Conservation (phyloP, 371 early-diverging fungal species). For the Mortierella sp. region DNA sequence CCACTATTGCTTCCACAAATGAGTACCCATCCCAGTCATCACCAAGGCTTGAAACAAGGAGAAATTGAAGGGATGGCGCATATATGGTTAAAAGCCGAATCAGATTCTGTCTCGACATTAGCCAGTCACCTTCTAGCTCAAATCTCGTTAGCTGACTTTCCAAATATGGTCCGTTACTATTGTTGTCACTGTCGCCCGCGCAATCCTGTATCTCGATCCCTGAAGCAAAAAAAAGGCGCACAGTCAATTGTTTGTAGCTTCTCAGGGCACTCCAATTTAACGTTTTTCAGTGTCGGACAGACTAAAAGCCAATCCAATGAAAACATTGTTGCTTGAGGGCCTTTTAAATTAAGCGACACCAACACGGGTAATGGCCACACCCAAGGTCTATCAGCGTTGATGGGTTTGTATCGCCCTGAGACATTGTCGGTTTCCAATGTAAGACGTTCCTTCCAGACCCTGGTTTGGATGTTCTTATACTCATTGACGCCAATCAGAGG, state of each 20-base stretch:
- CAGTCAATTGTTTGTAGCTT: not conserved
- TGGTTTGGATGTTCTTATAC: not conserved
- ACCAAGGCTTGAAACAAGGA: not conserved
- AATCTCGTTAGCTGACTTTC: not conserved
- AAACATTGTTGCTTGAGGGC: slow-evolving; percentile 1
- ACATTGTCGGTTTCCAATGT: not conserved
- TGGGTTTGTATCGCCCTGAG: not conserved
- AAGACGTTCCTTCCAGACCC: not conserved
- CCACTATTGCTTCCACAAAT: not conserved
- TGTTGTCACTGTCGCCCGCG: not conserved
- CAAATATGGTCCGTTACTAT: not conserved
- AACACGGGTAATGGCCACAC: not conserved
- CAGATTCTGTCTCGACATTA: not conserved
- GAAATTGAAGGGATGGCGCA: not conserved
- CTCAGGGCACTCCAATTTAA: not conserved
- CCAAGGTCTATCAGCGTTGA: not conserved
- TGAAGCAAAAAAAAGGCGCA: not conserved
- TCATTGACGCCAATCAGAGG: not conserved
- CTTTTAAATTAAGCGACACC: not conserved
- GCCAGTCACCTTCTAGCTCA: not conserved
- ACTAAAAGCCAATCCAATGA: slow-evolving; percentile 6
- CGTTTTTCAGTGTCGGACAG: not conserved
- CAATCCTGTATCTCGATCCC: not conserved
- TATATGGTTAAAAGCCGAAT: not conserved
- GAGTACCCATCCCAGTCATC: not conserved